A percentile compares a stretch with the other conserved stretches of the same genome.
Conservation (phyloP, 441 rosid genomes). For the Aquilaria agallochum region DNA sequence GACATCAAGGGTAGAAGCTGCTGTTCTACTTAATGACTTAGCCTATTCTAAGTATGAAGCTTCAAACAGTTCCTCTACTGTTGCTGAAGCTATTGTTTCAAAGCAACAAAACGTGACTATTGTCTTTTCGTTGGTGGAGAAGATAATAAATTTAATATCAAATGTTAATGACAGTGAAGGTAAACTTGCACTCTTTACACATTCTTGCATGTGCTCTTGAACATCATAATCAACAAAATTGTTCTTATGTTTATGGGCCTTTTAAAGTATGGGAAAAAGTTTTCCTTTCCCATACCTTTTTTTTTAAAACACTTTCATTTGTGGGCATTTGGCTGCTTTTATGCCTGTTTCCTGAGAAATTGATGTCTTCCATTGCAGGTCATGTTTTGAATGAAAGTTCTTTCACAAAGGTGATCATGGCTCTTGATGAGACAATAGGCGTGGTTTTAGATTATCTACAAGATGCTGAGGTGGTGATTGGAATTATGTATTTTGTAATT, state of each 20-base stretch:
- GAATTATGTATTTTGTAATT: conserved; percentile 7
- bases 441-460: conserved; percentile 72
- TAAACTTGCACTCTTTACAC: conserved; percentile 12
- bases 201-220: background rate
- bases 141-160: conserved; percentile 65
- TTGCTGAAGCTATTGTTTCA: conserved; percentile 39
- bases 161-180: conserved; percentile 56
- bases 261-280: background rate
- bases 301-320: background rate
- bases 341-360: conserved; percentile 12
- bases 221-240: background rate
- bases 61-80: conserved; percentile 45
- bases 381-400: conserved; percentile 37
- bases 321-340: background rate
- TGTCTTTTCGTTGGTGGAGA: conserved; percentile 78
- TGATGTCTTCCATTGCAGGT: conserved; percentile 25
- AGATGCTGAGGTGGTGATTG: conserved; percentile 74
- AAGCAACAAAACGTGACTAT: conserved; percentile 67
- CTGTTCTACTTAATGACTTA: conserved; percentile 80
- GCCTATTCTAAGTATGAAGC: conserved; percentile 88
- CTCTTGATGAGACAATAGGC: conserved; percentile 58
- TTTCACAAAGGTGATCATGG: conserved; percentile 51
- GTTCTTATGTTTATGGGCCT: background rate
- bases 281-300: background rate
- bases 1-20: conserved; percentile 84